A percentile compares a stretch with the other conserved stretches of the same genome.
Evolutionary conservation across 768 basidiomycete genomes (phyloP).

Genomic region (Panaeolus papilionaceus): DNA sequence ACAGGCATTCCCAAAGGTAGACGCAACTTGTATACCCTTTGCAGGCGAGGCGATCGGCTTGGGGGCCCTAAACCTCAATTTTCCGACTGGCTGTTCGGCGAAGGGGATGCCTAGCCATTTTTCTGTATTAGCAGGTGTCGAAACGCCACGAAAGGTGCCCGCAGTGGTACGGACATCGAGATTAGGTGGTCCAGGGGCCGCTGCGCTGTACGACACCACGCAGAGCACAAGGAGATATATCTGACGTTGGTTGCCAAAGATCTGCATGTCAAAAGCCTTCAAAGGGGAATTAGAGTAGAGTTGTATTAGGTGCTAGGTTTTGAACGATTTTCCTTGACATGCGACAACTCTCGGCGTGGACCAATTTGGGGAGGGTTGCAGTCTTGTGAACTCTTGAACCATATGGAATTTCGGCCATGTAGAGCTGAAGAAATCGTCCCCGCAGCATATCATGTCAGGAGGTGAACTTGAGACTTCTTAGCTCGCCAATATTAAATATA

Average conservation of each 20-base stretch:
- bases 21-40: conserved; percentile 45
- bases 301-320: not conserved
- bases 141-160: conserved; percentile 55
- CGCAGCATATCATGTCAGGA: not conserved
- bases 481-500: not conserved
- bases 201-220: not conserved
- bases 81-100: conserved; percentile 60
- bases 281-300: not conserved
- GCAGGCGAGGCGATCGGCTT: conserved; percentile 43
- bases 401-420: not conserved
- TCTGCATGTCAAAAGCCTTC: not conserved
- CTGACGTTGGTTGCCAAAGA: not conserved
- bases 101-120: conserved; percentile 69
- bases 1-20: conserved; percentile 60
- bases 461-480: not conserved
- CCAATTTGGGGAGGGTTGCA: not conserved
- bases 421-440: not conserved
- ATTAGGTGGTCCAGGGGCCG: not conserved
- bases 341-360: not conserved
- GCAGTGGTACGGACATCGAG: conserved; percentile 45
- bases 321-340: not conserved
- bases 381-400: conserved; percentile 1
- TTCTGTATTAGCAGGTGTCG: conserved; percentile 50
- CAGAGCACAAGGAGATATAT: not conserved
- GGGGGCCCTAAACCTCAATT: conserved; percentile 63